These are phyloP conservation scores for Ophiosphaerella korrae DNA, from an alignment of 2,329 filamentous ascomycete genomes.

Conservation along the genomic window DNA sequence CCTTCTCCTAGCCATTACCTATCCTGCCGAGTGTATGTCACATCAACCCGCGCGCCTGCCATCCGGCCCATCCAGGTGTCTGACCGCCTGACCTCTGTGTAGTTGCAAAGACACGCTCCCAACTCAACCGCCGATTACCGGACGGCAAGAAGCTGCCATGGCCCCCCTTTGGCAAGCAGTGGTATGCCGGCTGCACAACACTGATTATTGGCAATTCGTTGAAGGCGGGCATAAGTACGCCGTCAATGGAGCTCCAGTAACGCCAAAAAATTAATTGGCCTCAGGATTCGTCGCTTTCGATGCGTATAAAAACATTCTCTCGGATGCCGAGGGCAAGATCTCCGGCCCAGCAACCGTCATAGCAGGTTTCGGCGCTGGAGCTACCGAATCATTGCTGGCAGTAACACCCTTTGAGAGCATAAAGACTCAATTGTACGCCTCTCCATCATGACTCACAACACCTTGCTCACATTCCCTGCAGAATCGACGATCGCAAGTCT, in stretches of 20 bases:
- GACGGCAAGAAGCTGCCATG: slow-evolving; percentile 88
- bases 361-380: slow-evolving; percentile 90
- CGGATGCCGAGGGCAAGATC: slow-evolving; percentile 84
- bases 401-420: slow-evolving; percentile 98
- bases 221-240: slow-evolving; percentile 91
- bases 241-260: no score
- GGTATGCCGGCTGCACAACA: slow-evolving; percentile 98
- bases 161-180: slow-evolving; percentile 90
- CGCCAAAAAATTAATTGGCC: slow-evolving; percentile 5
- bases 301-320: slow-evolving; percentile 83
- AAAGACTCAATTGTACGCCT: slow-evolving; percentile 79
- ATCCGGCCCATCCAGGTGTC: slow-evolving; percentile 3
- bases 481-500: slow-evolving; percentile 92
- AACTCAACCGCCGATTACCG: slow-evolving; percentile 84
- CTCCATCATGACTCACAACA: neutral
- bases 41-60: neutral
- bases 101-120: slow-evolving; percentile 94
- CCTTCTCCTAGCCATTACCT: slow-evolving; percentile 73
- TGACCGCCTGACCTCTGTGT: slow-evolving; percentile 27
- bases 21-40: slow-evolving; percentile 83
- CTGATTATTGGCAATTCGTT: slow-evolving; percentile 95
- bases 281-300: slow-evolving; percentile 93
- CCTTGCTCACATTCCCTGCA: slow-evolving; percentile 40
- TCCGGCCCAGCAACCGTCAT: slow-evolving; percentile 89
- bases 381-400: slow-evolving; percentile 89